These are phyloP conservation scores for Fomitiporia mediterranea DNA, from an alignment of 1,284 basidiomycete genomes.

Conservation along the genomic window DNA sequence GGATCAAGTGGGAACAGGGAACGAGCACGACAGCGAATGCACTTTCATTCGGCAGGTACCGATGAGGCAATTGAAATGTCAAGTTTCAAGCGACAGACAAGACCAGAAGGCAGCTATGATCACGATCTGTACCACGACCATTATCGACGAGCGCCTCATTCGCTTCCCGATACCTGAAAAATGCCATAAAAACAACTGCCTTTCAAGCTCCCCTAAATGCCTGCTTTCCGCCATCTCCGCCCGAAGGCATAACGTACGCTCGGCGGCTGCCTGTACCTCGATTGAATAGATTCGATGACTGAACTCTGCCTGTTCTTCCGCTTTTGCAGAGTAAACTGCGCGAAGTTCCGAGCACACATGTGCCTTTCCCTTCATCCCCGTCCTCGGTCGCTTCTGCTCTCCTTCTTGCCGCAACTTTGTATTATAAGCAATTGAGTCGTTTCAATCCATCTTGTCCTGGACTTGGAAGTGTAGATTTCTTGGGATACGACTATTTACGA, in stretches of 20 bases:
- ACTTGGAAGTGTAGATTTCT: too few species aligned
- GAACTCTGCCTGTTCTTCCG: not conserved
- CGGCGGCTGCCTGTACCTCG: not conserved
- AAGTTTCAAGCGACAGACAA: not conserved
- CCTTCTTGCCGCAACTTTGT: not conserved
- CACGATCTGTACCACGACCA: constrained; percentile 10
- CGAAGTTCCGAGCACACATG: not conserved
- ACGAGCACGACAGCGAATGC: not conserved
- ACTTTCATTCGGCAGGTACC: not conserved
- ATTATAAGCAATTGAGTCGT: too few species aligned
- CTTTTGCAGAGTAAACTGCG: not conserved
- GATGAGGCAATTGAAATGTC: constrained; percentile 1
- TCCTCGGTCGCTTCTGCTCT: not conserved
- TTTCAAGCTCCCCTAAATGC: not conserved
- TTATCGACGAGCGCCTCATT: not conserved
- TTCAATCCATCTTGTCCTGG: too few species aligned
- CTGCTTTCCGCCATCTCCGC: not conserved
- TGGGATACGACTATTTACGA: too few species aligned
- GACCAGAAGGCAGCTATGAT: constrained; percentile 1
- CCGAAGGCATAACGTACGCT: not conserved
- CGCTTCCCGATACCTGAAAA: not conserved
- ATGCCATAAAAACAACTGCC: not conserved
- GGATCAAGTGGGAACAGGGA: not conserved
- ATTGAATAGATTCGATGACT: not conserved
- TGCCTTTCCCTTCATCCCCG: not conserved